phyloP scores from a whole-genome alignment of 495 filamentous ascomycete species.

The Articulospora tetracladia region DNA sequence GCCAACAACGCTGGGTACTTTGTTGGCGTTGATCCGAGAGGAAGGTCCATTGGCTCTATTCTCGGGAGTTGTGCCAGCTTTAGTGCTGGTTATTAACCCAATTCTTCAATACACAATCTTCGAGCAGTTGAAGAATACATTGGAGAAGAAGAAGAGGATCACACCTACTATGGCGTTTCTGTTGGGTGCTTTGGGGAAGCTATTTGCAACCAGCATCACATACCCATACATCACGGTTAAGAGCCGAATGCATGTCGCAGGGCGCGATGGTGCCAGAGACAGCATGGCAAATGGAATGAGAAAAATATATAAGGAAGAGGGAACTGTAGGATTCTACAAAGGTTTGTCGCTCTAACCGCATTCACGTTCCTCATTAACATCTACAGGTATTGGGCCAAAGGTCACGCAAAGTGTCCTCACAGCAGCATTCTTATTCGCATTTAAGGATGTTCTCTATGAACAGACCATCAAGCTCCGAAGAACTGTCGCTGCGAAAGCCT shows the following conservation, averaged over 20 bases:
- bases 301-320: slow-evolving; percentile 81
- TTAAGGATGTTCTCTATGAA: slow-evolving; percentile 80
- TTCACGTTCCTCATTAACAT: slow-evolving; percentile 15
- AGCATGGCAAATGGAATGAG: slow-evolving; percentile 70
- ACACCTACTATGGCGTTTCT: slow-evolving; percentile 86
- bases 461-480: slow-evolving; percentile 45
- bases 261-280: slow-evolving; percentile 59
- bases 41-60: slow-evolving; percentile 86
- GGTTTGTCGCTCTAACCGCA: slow-evolving; percentile 48
- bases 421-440: slow-evolving; percentile 93
- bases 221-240: slow-evolving; percentile 99
- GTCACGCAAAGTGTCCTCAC: slow-evolving; percentile 95
- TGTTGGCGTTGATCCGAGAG: slow-evolving; percentile 68
- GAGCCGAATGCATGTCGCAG: slow-evolving; percentile 91
- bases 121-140: slow-evolving; percentile 81
- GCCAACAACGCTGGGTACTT: slow-evolving; percentile 72
- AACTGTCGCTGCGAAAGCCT: slow-evolving; percentile 23
- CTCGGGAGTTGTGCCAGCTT: slow-evolving; percentile 84
- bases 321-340: slow-evolving; percentile 85
- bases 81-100: slow-evolving; percentile 94
- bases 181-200: slow-evolving; percentile 88
- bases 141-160: slow-evolving; percentile 51
- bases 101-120: slow-evolving; percentile 99
- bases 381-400: slow-evolving; percentile 83
- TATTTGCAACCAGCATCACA: slow-evolving; percentile 87